A percentile compares a stretch with the other conserved stretches of the same genome.
These are phyloP conservation scores for Dioscorea alata DNA, from an alignment of 106 monocot species.

Conservation along the genomic window DNA sequence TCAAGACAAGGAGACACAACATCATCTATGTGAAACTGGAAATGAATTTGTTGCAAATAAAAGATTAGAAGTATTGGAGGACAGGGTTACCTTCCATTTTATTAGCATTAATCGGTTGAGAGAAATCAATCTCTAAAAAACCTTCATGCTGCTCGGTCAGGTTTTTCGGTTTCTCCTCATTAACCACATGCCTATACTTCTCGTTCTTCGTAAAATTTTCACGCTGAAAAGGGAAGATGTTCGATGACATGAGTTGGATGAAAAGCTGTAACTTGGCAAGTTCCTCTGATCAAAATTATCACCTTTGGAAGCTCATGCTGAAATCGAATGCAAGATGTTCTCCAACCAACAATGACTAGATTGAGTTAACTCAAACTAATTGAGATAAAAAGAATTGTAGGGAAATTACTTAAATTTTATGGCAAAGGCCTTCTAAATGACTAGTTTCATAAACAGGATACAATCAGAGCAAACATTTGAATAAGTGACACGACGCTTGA, in stretches of 20 bases:
- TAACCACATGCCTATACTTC: conserved; percentile 68
- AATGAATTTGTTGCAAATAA: background rate
- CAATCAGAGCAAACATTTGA: conserved; percentile 71
- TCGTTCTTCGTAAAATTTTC: conserved; percentile 36
- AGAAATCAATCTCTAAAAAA: conserved; percentile 15
- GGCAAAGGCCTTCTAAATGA: no score
- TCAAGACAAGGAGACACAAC: background rate
- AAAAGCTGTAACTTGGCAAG: background rate
- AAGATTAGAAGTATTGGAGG: background rate
- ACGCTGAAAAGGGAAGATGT: conserved; percentile 29
- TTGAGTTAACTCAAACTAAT: conserved; percentile 34
- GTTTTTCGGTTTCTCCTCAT: conserved; percentile 47
- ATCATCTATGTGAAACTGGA: background rate
- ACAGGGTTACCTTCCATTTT: conserved; percentile 66
- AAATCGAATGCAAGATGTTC: conserved; percentile 71
- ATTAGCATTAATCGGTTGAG: conserved; percentile 17
- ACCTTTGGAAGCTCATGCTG: conserved; percentile 83
- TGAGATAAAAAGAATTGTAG: no score
- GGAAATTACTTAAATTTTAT: no score
- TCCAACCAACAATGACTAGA: conserved; percentile 86
- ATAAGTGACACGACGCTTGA: conserved; percentile 63
- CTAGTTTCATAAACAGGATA: conserved; percentile 44
- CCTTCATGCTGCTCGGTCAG: conserved; percentile 14
- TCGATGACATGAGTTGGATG: background rate
- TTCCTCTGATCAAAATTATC: background rate